Conservation (phyloP, 441 rosid genomes). For the Populus hybrid region DNA sequence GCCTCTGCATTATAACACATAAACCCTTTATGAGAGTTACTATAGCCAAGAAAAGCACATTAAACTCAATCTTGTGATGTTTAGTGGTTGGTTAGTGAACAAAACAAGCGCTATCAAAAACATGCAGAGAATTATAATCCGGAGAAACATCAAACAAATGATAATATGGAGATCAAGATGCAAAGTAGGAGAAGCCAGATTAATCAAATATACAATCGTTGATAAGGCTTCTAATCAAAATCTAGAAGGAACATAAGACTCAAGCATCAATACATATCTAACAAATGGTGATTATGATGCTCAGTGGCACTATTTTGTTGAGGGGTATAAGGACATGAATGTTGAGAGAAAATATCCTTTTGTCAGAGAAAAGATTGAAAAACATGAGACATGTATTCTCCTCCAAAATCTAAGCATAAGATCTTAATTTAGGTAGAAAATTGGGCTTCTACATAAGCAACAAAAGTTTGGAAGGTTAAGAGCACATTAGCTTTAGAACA, state of each 20-base stretch:
- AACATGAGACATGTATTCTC: constrained; percentile 2
- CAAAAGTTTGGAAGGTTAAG: not conserved
- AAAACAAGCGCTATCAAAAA: not conserved
- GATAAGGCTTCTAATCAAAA: constrained; percentile 1
- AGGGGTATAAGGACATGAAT: too few species aligned
- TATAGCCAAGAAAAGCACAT: not conserved
- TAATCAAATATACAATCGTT: not conserved
- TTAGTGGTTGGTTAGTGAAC: not conserved
- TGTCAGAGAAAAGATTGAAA: not conserved
- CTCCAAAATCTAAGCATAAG: not conserved
- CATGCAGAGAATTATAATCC: not conserved
- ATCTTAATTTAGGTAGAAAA: not conserved
- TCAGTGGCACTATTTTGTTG: not conserved
- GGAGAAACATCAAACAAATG: not conserved
- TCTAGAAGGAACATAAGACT: not conserved
- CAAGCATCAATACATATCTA: not conserved
- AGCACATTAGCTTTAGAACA: not conserved
- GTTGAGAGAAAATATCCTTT: not conserved
- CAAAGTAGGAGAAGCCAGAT: not conserved
- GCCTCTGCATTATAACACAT: not conserved
- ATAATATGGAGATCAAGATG: not conserved
- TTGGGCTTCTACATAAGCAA: not conserved
- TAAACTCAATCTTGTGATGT: not conserved
- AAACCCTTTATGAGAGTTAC: not conserved
- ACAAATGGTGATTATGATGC: not conserved